Evolutionary conservation across 192 early-diverging fungal genomes (phyloP), one percentile per base, ranked within the genome.

Genomic region (Coemansia sp.): DNA sequence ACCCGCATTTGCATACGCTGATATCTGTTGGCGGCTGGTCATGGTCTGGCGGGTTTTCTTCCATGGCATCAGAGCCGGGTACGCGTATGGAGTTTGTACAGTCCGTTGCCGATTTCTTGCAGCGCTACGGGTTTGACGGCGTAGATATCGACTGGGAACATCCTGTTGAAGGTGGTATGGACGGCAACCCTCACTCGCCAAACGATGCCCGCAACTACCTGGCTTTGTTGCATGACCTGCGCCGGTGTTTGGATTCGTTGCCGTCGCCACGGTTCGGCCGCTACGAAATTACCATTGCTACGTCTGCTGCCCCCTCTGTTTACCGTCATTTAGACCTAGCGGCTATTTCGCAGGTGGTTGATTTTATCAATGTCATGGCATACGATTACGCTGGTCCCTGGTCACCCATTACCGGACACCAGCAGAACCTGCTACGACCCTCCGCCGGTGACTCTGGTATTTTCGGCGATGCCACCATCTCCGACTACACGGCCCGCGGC

Each of bases 361-460:
- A 94, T 74, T 66, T 82, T 18, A 91, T 98, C 83, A 92, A 95
- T 68, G 69, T 98, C 48, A 99, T 99, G 97, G 86, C 93, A 3
- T 98, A 97, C 74, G 92, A 94, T 71, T 86, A 87, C 51, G 72
- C 83, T 1, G 89, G 89, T 2, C 71, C 84, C 29, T 90, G 92
- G 90, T 89, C 88, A 29, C 11, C 28, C 12, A 62, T 64, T 18
- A 78, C 92, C 3, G 92, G 89, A 22, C 97, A 98, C 76, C 97
- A 99, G 62, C 85, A 94, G 58, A 93, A 94, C 68, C 76, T 98
- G 60, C 87, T 87, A 48, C 66, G 82, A 6, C 79, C 89, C 18
- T 80, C 87, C 6, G 85, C 85, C 36, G 77, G 87, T 17, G 74
- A 87, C 52, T 86, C 75, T 31, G 84, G 84, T 34, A 66, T 93